phyloP scores from a whole-genome alignment of 345 rosid genomes.

The Gossypium longicalyx region DNA sequence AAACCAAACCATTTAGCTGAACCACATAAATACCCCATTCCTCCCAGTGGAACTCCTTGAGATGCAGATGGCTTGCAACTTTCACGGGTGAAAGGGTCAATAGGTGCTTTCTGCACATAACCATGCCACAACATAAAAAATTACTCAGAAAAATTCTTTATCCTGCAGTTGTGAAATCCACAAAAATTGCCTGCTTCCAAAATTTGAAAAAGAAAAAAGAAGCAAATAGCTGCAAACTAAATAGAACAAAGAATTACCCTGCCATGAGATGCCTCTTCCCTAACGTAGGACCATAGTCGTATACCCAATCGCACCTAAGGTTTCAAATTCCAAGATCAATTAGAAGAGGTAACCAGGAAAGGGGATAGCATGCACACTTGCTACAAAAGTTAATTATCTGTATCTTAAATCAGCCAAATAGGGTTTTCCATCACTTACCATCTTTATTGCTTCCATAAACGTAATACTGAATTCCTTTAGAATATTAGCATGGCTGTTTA shows the following conservation, averaged over 20 bases:
- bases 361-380: not conserved
- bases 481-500: constrained; percentile 88
- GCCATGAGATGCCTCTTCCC: constrained; percentile 97
- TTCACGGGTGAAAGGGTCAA: constrained; percentile 89
- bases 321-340: constrained; percentile 13
- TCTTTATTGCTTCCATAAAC: constrained; percentile 86
- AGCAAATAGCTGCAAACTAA: not conserved
- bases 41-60: constrained; percentile 96
- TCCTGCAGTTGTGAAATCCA: not conserved
- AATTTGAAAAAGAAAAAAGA: not conserved
- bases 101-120: constrained; percentile 85
- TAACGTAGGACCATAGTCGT: constrained; percentile 88
- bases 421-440: constrained; percentile 40
- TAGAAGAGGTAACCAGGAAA: constrained; percentile 3
- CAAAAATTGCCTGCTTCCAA: not conserved
- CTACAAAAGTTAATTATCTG: not conserved
- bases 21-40: constrained; percentile 73
- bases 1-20: constrained; percentile 16
- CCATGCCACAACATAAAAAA: not conserved
- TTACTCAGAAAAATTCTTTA: not conserved
- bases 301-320: constrained; percentile 80
- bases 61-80: constrained; percentile 95
- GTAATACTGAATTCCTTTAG: constrained; percentile 89
- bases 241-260: constrained; percentile 52
- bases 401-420: not conserved